A percentile compares a stretch with the other conserved stretches of the same genome.
phyloP scores from a whole-genome alignment of 345 rosid species.

The Gossypium longicalyx region DNA sequence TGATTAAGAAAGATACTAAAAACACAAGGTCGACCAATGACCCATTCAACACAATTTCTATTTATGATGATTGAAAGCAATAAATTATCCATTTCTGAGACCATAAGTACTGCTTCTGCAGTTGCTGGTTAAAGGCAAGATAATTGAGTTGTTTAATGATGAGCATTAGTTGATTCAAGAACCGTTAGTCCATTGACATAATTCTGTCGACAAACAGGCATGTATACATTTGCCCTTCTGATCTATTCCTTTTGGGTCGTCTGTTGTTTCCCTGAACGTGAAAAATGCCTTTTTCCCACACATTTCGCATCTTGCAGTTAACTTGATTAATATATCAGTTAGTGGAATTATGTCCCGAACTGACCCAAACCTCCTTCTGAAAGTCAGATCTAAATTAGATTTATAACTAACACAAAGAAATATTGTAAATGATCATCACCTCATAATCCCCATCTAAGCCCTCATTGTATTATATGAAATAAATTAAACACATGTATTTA shows the following conservation, averaged over 20 bases:
- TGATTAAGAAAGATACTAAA: too few species aligned
- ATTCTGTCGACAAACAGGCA: slow-evolving; percentile 89
- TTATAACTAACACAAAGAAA: background rate
- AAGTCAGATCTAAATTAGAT: background rate
- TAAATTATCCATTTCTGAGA: background rate
- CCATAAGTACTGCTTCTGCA: slow-evolving; percentile 1
- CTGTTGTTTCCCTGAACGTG: slow-evolving; percentile 56
- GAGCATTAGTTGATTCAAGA: slow-evolving; percentile 27
- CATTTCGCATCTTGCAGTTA: slow-evolving; percentile 72
- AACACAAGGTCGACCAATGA: too few species aligned
- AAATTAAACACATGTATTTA: too few species aligned
- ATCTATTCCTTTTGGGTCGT: slow-evolving; percentile 63
- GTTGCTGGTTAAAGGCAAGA: slow-evolving; percentile 26
- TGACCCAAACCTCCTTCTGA: slow-evolving; percentile 77
- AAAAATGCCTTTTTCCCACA: slow-evolving; percentile 79
- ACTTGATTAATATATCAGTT: slow-evolving; percentile 69
- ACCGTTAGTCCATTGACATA: slow-evolving; percentile 49
- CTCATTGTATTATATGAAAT: too few species aligned
- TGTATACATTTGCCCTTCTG: slow-evolving; percentile 73
- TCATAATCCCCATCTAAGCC: slow-evolving; percentile 91
- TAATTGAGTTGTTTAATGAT: background rate
- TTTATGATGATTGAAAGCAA: background rate
- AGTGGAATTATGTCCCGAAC: slow-evolving; percentile 76
- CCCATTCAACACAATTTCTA: too few species aligned
- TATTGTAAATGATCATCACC: slow-evolving; percentile 28